Percentiles rank a stretch among this genome's conserved stretches.
These are phyloP conservation scores for Rhodotorula mucilaginosa DNA, from an alignment of 1,284 basidiomycete species.

Conservation along the genomic window DNA sequence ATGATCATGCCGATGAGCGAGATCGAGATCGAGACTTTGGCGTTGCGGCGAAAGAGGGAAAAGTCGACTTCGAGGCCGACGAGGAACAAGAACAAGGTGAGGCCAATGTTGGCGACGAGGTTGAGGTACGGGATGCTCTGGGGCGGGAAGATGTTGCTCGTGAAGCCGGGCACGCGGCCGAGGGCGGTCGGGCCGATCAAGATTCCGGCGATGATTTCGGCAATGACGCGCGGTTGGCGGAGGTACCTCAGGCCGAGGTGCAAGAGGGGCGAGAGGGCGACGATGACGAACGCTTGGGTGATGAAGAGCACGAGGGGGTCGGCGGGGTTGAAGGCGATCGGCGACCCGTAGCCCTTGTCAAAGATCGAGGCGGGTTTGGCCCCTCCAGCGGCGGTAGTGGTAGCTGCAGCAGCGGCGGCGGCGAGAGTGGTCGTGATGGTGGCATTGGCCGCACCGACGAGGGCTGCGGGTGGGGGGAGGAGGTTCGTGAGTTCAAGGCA, in stretches of 20 bases:
- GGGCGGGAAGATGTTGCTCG: constrained; percentile 73
- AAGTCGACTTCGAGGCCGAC: constrained; percentile 90
- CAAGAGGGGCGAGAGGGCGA: constrained; percentile 50
- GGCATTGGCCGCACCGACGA: constrained; percentile 18
- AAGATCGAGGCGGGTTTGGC: constrained; percentile 33
- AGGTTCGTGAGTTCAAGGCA: too few relatives aligned
- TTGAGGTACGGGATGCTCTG: constrained; percentile 72
- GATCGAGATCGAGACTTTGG: constrained; percentile 51
- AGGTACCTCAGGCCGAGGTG: constrained; percentile 47
- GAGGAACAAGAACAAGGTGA: constrained; percentile 56
- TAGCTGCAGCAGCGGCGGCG: not conserved
- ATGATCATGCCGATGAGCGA: constrained; percentile 65
- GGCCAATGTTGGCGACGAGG: constrained; percentile 85
- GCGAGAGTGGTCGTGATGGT: constrained; percentile 24
- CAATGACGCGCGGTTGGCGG: constrained; percentile 51
- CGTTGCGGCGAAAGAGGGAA: constrained; percentile 57
- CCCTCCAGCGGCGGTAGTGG: not conserved
- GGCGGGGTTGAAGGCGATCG: constrained; percentile 19
- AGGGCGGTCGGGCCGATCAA: constrained; percentile 50
- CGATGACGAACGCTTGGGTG: constrained; percentile 48
- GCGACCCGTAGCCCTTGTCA: constrained; percentile 24
- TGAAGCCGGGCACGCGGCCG: constrained; percentile 77
- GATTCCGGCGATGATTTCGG: constrained; percentile 52
- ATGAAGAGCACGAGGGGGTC: constrained; percentile 43
- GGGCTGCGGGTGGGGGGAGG: constrained; percentile 12